Conservation (phyloP, 768 basidiomycete genomes). For the Amanita exitialis region DNA sequence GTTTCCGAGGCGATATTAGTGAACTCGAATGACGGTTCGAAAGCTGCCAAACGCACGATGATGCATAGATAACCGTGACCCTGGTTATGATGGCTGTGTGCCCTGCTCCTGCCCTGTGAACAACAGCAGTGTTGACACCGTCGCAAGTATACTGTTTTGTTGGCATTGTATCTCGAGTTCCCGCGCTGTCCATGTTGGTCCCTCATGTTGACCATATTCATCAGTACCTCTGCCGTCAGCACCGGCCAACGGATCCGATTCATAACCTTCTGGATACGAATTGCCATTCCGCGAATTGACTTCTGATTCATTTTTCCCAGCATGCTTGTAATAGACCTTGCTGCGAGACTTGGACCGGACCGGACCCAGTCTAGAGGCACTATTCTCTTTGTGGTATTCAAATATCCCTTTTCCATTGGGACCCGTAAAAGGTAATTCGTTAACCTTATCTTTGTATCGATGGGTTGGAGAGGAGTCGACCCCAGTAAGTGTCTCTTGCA, state of each 20-base stretch:
- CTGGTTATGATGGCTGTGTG: not conserved
- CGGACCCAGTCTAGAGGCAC: constrained; percentile 16
- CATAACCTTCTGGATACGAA: constrained; percentile 17
- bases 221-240: constrained; percentile 16
- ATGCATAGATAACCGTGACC: not conserved
- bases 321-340: constrained; percentile 51
- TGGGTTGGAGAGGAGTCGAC: constrained; percentile 10
- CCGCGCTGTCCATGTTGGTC: constrained; percentile 64
- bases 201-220: constrained; percentile 27
- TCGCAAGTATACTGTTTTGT: constrained; percentile 82
- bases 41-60: not conserved
- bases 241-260: constrained; percentile 19
- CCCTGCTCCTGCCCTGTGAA: constrained; percentile 4
- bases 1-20: not conserved
- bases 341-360: constrained; percentile 64
- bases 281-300: constrained; percentile 19
- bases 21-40: not conserved
- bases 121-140: constrained; percentile 25
- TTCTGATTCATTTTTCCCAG: constrained; percentile 56
- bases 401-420: constrained; percentile 1
- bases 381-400: constrained; percentile 5
- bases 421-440: constrained; percentile 3
- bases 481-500: constrained; percentile 76
- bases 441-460: constrained; percentile 5
- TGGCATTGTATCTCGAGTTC: constrained; percentile 79